phyloP scores from a whole-genome alignment of 139 green algal species.

The Parachlorella kessleri region DNA sequence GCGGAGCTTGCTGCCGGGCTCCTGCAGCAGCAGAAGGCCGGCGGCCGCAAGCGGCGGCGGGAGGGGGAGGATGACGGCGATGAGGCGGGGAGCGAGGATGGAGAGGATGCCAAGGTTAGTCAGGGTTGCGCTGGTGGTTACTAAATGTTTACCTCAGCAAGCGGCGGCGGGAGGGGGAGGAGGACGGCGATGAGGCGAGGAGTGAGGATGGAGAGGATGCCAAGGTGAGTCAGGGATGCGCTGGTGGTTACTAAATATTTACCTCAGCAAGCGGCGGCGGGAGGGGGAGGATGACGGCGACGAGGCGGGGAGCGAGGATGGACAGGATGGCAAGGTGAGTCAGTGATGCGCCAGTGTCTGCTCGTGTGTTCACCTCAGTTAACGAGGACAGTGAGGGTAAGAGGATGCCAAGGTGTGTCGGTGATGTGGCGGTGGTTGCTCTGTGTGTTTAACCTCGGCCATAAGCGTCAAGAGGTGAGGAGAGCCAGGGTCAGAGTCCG shows the following conservation, averaged over 20 bases:
- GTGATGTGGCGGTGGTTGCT: too few relatives aligned
- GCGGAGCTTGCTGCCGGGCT: slow-evolving; percentile 29
- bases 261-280: slow-evolving; percentile 30
- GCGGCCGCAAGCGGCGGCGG: slow-evolving; percentile 32
- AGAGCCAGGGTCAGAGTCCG: too few relatives aligned
- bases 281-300: slow-evolving; percentile 10
- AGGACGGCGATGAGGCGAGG: not conserved
- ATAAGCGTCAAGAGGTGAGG: too few relatives aligned
- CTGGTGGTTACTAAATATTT: slow-evolving; percentile 6
- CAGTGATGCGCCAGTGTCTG: slow-evolving; percentile 16
- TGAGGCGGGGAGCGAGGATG: not conserved
- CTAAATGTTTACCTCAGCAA: slow-evolving; percentile 21
- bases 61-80: slow-evolving; percentile 10
- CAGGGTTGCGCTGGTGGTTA: slow-evolving; percentile 15
- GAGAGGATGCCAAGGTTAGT: not conserved
- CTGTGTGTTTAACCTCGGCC: too few relatives aligned
- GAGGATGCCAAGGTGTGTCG: not conserved
- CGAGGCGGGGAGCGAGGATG: not conserved
- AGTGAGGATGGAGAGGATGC: not conserved
- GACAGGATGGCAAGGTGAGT: not conserved
- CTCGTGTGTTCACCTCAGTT: slow-evolving; percentile 16
- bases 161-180: slow-evolving; percentile 26
- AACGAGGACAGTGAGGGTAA: slow-evolving; percentile 28
- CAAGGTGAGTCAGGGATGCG: not conserved
- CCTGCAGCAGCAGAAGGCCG: slow-evolving; percentile 11